Evolutionary conservation across 2,329 filamentous ascomycete genomes (phyloP), one percentile per base, ranked within the genome.

Genomic region (Colletotrichum magnum): DNA sequence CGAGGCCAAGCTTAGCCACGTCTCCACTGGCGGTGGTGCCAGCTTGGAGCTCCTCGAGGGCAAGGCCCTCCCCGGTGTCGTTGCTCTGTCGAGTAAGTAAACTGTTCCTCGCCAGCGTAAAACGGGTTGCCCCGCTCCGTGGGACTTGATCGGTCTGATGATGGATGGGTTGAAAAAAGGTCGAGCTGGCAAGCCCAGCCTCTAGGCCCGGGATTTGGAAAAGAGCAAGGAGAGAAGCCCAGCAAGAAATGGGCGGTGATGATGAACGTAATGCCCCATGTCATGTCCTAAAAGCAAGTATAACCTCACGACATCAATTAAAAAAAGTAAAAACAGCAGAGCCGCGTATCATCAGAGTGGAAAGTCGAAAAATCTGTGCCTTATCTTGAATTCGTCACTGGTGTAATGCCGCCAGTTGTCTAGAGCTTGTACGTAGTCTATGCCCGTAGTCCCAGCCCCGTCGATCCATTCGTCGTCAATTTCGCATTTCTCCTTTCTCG

Each of bases 1-100:
- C 72, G 96, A 99, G 88, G 91, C 94, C 84, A 97, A 98, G 90
- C 89, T 98, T 79, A 98, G 94, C 87, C 96, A 99, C 86, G 96
- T 99, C 72, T 97, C 94, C 58, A 99, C 96, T 39, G 96, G 96
- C 75, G 96, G 96, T 79, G 96, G 96, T 85, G 96, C 96, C 74
- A 95, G 92, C 76, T 87, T 99, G 79, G 96, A 99, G 88, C 87
- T 99, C 77, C 90, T 99, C 72, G 96, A 99, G 89, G 96, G 96
- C 84, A 99, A 99, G 90, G 95, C 94, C 73, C 88, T 99, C 78
- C 96, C 96, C 66, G 96, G 96, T 87, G 95, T 99, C 73, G 87
- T 89, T 78, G 95, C 95, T 76, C 90, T 99, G 81, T 98, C 95
- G 84, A 90, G 88, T 84, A 90, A 90, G 85, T 92, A 85, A 86